Conservation (phyloP, 768 basidiomycete genomes). For the Imleria badia region DNA sequence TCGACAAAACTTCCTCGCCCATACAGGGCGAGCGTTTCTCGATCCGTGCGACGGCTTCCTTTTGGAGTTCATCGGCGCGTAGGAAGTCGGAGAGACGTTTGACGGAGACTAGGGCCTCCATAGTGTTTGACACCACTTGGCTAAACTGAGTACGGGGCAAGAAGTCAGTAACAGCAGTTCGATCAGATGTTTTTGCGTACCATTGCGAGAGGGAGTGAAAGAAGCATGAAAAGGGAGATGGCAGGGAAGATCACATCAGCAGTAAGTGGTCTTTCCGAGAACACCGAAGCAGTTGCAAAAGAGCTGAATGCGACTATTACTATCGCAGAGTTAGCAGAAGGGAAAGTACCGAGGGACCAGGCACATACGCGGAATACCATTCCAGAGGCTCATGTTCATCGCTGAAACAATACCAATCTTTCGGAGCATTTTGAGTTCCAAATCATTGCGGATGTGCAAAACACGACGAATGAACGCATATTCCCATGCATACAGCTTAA, state of each 20-base stretch:
- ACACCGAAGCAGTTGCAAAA: conserved; percentile 68
- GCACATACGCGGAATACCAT: conserved; percentile 55
- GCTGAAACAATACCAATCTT: conserved; percentile 80
- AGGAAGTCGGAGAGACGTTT: conserved; percentile 77
- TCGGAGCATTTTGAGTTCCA: conserved; percentile 77
- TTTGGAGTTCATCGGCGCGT: conserved; percentile 74
- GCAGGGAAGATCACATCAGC: conserved; percentile 95
- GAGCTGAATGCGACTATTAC: conserved; percentile 82
- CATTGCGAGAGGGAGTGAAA: conserved; percentile 86
- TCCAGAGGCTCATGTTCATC: conserved; percentile 62
- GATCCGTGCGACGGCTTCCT: conserved; percentile 64
- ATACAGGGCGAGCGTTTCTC: conserved; percentile 38
- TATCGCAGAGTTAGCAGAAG: conserved; percentile 13
- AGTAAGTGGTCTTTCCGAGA: conserved; percentile 69
- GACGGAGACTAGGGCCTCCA: conserved; percentile 85
- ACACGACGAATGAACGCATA: conserved; percentile 82
- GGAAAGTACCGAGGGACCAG: not conserved
- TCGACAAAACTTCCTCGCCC: conserved; percentile 72
- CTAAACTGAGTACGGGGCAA: conserved; percentile 46
- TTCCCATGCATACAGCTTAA: conserved; percentile 96
- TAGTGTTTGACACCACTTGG: conserved; percentile 74
- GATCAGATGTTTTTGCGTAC: conserved; percentile 35
- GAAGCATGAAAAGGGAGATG: conserved; percentile 84
- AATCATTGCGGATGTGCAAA: conserved; percentile 74
- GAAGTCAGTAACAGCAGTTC: not conserved